Evolutionary conservation across 139 green algal genomes (phyloP).

Genomic region (Pleodorina starrii): DNA sequence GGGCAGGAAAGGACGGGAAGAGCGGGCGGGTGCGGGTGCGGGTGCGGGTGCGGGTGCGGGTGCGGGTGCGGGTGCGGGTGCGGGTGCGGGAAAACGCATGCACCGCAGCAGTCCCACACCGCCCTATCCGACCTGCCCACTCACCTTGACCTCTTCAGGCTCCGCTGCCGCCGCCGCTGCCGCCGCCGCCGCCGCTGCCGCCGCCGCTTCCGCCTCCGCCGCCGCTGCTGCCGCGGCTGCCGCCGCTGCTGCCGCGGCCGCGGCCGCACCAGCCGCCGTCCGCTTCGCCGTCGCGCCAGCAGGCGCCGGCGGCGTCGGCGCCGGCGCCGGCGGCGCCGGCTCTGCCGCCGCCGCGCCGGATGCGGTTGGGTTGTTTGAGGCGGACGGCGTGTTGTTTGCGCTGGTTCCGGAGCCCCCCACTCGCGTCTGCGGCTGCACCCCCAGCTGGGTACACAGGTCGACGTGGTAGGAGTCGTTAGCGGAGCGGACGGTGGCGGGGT

Average conservation of each 20-base stretch:
- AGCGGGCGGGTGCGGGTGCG: no score
- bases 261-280: not conserved
- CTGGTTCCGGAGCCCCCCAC: not conserved
- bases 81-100: no score
- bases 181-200: not conserved
- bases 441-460: not conserved
- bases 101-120: no score
- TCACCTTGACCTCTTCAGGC: not conserved
- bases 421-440: constrained; percentile 6
- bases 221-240: not conserved
- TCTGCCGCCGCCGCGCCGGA: not conserved
- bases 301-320: not conserved
- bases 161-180: not conserved
- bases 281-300: not conserved
- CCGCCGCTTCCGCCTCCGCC: not conserved
- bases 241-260: not conserved
- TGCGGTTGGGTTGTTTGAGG: not conserved
- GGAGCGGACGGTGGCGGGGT: constrained; percentile 29
- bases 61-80: no score
- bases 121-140: no score
- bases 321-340: not conserved
- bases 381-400: not conserved
- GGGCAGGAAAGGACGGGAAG: no score
- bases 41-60: no score
- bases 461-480: constrained; percentile 48